Evolutionary conservation across 257 asterid species (phyloP), one percentile per base, ranked within the genome.

Genomic region (Solanum sejunctum): DNA sequence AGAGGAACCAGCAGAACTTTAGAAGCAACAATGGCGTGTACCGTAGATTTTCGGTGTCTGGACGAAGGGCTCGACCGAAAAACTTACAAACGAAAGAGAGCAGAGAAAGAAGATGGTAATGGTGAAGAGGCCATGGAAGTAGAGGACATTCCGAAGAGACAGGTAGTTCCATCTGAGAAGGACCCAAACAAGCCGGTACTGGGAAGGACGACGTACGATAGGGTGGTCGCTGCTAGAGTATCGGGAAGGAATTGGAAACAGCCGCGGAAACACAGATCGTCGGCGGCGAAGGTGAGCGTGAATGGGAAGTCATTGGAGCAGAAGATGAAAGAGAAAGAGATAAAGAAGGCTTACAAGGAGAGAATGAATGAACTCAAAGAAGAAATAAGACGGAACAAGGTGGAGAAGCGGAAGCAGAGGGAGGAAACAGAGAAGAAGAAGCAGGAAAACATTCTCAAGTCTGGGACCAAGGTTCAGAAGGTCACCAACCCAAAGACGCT

Each of bases 171-270:
- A 28, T 95, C 97, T 20, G 61, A 89, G 12, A 85, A 87, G 12
- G 90, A 95, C n/a, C 94, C 96, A 13, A 85, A 95, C 89, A 92
- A 87, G 80, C 98, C 98, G 0, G 88, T 88, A 16, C 86, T 85
- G 47, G 98, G 98, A 0, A 89, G 63, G 67, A 92, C 97, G 55
- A 93, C 94, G 0, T 95, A 95, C 92, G 97, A 93, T 69, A 97
- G 97, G 1, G 97, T 93, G 18, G 93, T 95, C 1, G 98, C 96
- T 1, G 98, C 98, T 11, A 93, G 84, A 49, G 94, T 94, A n/a
- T 95, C 98, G 0, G 99, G 99, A 13, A 85, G 97, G 89, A 93
- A 88, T 18, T 96, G 99, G 99, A 96, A 96, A 90, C 97, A 93
- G 85, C 95, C 91, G 0, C 88, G 97, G 81, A 95, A 93, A 9